phyloP scores from a whole-genome alignment of 257 asterid species.

The Solanum phureja region DNA sequence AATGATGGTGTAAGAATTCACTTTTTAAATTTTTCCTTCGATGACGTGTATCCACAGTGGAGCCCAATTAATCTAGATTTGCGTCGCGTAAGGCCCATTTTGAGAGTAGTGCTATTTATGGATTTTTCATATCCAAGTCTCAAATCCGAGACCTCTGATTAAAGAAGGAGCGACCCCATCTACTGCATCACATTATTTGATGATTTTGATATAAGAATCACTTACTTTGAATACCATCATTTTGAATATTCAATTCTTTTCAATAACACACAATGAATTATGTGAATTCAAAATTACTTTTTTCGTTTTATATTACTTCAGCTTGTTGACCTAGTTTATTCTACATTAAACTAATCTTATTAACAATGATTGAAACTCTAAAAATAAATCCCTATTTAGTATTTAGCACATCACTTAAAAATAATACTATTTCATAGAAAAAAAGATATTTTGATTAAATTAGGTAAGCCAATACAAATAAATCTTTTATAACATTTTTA shows the following conservation, averaged over 20 bases:
- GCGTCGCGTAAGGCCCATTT: rapidly evolving
- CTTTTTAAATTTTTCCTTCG: background rate
- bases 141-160: rapidly evolving
- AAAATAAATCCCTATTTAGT: background rate
- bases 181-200: too few species aligned
- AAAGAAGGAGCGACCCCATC: too few species aligned
- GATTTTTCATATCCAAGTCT: rapidly evolving
- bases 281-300: background rate
- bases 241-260: background rate
- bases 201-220: background rate
- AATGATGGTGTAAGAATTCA: background rate
- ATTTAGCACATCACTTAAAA: background rate
- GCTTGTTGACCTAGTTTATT: background rate
- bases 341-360: background rate
- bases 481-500: background rate
- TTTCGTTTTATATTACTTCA: background rate
- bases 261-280: background rate
- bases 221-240: background rate
- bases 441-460: background rate
- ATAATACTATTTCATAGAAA: background rate
- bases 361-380: background rate
- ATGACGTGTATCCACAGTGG: background rate
- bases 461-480: background rate
- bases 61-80: background rate
- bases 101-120: background rate